Conservation (phyloP, 2,329 filamentous ascomycete species). For the Rutstroemia sp. region DNA sequence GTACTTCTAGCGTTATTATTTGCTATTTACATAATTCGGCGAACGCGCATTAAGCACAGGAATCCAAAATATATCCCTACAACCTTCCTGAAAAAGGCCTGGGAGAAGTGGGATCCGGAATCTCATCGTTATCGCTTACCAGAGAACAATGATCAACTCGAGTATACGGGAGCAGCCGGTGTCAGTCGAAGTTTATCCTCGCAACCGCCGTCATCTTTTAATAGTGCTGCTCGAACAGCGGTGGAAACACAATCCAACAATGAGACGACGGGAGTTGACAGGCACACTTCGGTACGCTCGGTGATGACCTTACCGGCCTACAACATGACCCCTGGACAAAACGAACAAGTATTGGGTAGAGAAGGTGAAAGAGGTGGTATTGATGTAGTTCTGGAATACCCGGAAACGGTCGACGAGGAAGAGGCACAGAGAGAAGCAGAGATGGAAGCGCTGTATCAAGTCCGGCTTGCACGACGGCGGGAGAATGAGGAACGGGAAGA, state of each 20-base stretch:
- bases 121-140: slow-evolving; percentile 16
- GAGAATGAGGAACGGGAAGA: slow-evolving; percentile 73
- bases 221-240: slow-evolving; percentile 7
- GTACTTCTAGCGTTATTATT: slow-evolving; percentile 17
- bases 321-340: slow-evolving; percentile 60
- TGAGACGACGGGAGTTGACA: slow-evolving; percentile 48
- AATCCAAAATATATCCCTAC: slow-evolving; percentile 45
- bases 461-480: slow-evolving; percentile 67
- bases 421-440: slow-evolving; percentile 81
- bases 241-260: slow-evolving; percentile 2
- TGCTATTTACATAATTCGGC: slow-evolving; percentile 26
- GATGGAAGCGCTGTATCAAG: slow-evolving; percentile 90
- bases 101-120: slow-evolving; percentile 41
- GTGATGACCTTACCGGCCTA: slow-evolving; percentile 91
- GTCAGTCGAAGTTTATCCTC: slow-evolving; percentile 7
- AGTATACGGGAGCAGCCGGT: slow-evolving; percentile 29
- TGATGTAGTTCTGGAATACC: slow-evolving; percentile 81
- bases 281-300: slow-evolving; percentile 82
- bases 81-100: slow-evolving; percentile 41
- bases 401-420: slow-evolving; percentile 64
- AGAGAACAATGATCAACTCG: slow-evolving; percentile 32
- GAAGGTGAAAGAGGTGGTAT: slow-evolving; percentile 90
- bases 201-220: slow-evolving; percentile 10
- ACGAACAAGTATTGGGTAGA: slow-evolving; percentile 75
- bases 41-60: slow-evolving; percentile 35